These are phyloP conservation scores for Verticillium dahliae DNA, from an alignment of 2,329 filamentous ascomycete species.

Conservation along the genomic window DNA sequence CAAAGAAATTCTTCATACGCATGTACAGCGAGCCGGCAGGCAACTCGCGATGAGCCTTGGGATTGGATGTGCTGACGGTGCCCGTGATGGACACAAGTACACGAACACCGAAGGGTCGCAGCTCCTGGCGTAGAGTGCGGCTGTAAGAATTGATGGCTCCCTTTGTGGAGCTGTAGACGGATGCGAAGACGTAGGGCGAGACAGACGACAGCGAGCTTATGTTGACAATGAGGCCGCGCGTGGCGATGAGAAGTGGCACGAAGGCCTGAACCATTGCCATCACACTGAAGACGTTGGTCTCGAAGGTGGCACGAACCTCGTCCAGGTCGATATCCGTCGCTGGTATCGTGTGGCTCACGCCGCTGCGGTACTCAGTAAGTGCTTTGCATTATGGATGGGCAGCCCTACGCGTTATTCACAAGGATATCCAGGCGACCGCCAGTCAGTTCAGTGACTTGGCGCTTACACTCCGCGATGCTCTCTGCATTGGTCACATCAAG, in stretches of 20 bases:
- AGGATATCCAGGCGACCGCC: slow-evolving; percentile 50
- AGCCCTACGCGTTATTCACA: slow-evolving; percentile 50
- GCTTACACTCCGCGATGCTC: slow-evolving; percentile 42
- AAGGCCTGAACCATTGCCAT: slow-evolving; percentile 51
- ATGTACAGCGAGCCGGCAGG: slow-evolving; percentile 40
- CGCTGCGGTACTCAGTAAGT: slow-evolving; percentile 24
- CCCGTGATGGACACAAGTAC: slow-evolving; percentile 52
- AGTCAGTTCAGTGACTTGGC: slow-evolving; percentile 39
- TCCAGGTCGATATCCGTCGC: slow-evolving; percentile 45
- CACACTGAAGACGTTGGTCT: slow-evolving; percentile 51
- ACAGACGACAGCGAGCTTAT: slow-evolving; percentile 45
- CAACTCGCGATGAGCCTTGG: slow-evolving; percentile 31
- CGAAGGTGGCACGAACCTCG: slow-evolving; percentile 46
- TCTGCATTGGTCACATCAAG: slow-evolving; percentile 47
- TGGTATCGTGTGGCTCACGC: slow-evolving; percentile 43
- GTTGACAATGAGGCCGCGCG: slow-evolving; percentile 47
- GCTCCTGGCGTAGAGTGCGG: slow-evolving; percentile 45
- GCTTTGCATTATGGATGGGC: not conserved
- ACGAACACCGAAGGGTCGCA: slow-evolving; percentile 46
- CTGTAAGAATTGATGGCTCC: slow-evolving; percentile 47
- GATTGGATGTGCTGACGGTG: slow-evolving; percentile 40
- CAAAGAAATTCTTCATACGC: slow-evolving; percentile 37
- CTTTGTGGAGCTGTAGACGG: slow-evolving; percentile 50
- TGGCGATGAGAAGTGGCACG: slow-evolving; percentile 39
- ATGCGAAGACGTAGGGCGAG: slow-evolving; percentile 45